These are phyloP conservation scores for Coniochaeta sp. DNA, from an alignment of 2,329 filamentous ascomycete species.

Conservation along the genomic window DNA sequence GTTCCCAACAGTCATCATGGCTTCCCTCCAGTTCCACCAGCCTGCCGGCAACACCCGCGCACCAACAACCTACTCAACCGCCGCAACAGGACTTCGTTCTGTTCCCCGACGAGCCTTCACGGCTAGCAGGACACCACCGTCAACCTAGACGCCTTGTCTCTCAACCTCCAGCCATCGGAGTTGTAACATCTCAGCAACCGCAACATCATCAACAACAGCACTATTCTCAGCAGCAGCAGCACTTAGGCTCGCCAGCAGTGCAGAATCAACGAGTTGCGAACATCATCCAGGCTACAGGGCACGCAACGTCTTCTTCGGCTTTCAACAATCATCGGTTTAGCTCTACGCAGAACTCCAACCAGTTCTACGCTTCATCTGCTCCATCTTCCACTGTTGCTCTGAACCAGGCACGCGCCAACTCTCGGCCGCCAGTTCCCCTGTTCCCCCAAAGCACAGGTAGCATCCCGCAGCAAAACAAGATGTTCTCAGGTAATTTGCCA, in stretches of 20 bases:
- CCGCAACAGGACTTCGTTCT: conserved; percentile 71
- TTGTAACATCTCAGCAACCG: conserved; percentile 37
- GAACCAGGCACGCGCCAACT: conserved; percentile 42
- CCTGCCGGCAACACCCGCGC: conserved; percentile 56
- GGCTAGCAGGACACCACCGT: conserved; percentile 12
- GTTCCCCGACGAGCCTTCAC: conserved; percentile 33
- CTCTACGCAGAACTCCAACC: conserved; percentile 37
- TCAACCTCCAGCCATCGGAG: conserved; percentile 29
- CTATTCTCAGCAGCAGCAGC: conserved; percentile 14
- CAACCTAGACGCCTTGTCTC: conserved; percentile 33
- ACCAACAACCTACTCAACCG: conserved; percentile 44
- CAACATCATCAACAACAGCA: conserved; percentile 38
- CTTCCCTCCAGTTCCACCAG: conserved; percentile 60
- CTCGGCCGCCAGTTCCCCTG: conserved; percentile 63
- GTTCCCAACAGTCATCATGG: conserved; percentile 70
- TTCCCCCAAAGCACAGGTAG: conserved; percentile 56
- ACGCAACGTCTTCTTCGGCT: conserved; percentile 43
- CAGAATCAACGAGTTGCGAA: conserved; percentile 54
- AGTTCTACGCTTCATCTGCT: conserved; percentile 62
- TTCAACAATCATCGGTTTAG: conserved; percentile 50
- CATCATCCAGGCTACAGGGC: conserved; percentile 51
- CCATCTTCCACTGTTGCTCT: conserved; percentile 52
- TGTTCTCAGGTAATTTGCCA: conserved; percentile 43
- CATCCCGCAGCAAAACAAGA: conserved; percentile 45
- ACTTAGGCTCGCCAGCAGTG: conserved; percentile 32